A percentile compares a stretch with the other conserved stretches of the same genome.
These are phyloP conservation scores for Nannizzia gypsea DNA, from an alignment of 2,329 filamentous ascomycete species.

Conservation along the genomic window DNA sequence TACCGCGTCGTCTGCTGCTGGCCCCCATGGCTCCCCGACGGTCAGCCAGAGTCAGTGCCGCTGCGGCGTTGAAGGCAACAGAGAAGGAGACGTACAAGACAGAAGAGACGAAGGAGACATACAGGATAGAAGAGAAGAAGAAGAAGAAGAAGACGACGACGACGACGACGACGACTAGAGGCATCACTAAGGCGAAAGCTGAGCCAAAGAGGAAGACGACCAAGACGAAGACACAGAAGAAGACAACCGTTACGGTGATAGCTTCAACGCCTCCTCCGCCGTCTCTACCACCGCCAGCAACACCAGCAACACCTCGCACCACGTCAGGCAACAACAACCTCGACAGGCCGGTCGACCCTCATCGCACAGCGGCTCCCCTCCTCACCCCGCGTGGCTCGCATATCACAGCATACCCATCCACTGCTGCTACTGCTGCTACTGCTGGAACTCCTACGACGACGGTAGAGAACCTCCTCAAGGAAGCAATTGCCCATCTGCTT, in stretches of 20 bases:
- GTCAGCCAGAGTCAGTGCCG: conserved; percentile 37
- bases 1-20: background rate
- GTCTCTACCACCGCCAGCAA: conserved; percentile 6
- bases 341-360: conserved; percentile 37
- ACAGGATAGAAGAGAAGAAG: background rate
- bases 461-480: conserved; percentile 60
- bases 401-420: conserved; percentile 37
- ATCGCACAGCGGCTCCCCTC: conserved; percentile 38
- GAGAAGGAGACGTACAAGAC: conserved; percentile 12
- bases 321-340: conserved; percentile 24
- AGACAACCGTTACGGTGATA: background rate
- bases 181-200: background rate
- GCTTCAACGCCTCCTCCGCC: conserved; percentile 3
- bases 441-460: conserved; percentile 41
- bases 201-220: background rate
- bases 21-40: conserved; percentile 42
- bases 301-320: conserved; percentile 23
- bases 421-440: conserved; percentile 28
- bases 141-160: conserved; percentile 1
- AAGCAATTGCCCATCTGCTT: conserved; percentile 65
- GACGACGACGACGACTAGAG: no score
- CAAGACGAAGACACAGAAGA: background rate
- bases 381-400: conserved; percentile 37
- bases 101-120: conserved; percentile 5
- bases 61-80: conserved; percentile 10